Conservation (phyloP, 495 filamentous ascomycete genomes). For the Penicillium salamii region DNA sequence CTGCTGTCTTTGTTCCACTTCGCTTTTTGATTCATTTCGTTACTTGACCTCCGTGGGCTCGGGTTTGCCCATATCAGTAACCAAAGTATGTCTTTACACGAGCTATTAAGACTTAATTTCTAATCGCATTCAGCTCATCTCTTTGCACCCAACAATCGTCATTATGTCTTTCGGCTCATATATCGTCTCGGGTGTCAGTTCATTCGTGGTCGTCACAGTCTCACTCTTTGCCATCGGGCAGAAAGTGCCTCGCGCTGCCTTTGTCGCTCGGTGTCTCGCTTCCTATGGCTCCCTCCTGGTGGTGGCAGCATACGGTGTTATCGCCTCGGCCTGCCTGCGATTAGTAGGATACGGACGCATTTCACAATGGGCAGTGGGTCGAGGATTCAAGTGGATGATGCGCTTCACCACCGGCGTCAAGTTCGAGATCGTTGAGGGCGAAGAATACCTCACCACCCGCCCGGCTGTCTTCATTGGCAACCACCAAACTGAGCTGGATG, state of each 20-base stretch:
- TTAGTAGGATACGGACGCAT: slow-evolving; percentile 67
- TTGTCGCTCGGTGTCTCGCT: slow-evolving; percentile 69
- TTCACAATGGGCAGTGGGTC: slow-evolving; percentile 80
- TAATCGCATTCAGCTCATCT: slow-evolving; percentile 3
- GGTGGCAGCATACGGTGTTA: slow-evolving; percentile 73
- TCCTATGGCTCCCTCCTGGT: slow-evolving; percentile 62
- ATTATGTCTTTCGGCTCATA: slow-evolving; percentile 45
- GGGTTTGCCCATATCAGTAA: not conserved
- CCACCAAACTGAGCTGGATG: slow-evolving; percentile 93
- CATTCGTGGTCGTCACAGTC: slow-evolving; percentile 52
- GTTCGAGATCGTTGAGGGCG: slow-evolving; percentile 70
- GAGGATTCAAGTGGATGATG: slow-evolving; percentile 83
- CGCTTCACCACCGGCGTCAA: slow-evolving; percentile 68
- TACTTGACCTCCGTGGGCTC: not conserved
- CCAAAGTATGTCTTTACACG: not conserved
- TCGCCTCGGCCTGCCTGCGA: slow-evolving; percentile 69
- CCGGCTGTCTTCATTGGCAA: slow-evolving; percentile 92
- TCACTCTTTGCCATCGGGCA: slow-evolving; percentile 57
- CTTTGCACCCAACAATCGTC: slow-evolving; percentile 4
- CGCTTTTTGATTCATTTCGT: not conserved
- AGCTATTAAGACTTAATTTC: not conserved
- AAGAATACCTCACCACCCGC: slow-evolving; percentile 62
- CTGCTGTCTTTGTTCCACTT: not conserved
- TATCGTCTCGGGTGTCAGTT: slow-evolving; percentile 50
- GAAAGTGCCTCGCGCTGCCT: slow-evolving; percentile 56